Conservation (phyloP, 2,329 filamentous ascomycete genomes). For the Thyridium curvatum region DNA sequence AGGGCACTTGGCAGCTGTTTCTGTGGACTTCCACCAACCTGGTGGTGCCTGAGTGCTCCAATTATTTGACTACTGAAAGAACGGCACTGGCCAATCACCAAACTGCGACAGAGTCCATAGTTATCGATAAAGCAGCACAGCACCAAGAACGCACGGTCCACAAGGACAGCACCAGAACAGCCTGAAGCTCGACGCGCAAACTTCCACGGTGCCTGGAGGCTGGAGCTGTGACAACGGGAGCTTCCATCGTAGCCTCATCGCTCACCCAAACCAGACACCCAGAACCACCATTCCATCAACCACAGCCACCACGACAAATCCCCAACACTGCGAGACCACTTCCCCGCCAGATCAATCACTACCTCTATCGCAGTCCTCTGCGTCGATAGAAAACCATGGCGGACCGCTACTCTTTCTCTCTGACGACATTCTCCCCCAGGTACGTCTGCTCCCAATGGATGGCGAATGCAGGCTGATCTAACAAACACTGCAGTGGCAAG, state of each 20-base stretch:
- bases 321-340: background rate
- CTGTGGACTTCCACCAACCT: too few species aligned
- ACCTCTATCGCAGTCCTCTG: background rate
- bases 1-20: background rate
- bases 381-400: constrained; percentile 58
- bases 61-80: too few species aligned
- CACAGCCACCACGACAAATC: background rate
- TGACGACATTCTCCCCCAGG: constrained; percentile 99
- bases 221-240: background rate
- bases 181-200: constrained; percentile 15
- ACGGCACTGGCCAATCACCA: too few species aligned
- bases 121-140: too few species aligned
- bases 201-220: constrained; percentile 14
- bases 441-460: constrained; percentile 39
- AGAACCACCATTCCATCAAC: too few species aligned
- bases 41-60: too few species aligned
- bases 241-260: too few species aligned
- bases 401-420: constrained; percentile 97
- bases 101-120: too few species aligned
- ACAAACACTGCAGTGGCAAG: constrained; percentile 66
- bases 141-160: too few species aligned
- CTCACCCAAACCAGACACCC: too few species aligned
- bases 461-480: constrained; percentile 10
- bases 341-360: background rate
- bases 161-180: background rate